These are phyloP conservation scores for Pascua guehoae DNA, from an alignment of 1,284 basidiomycete species.

Conservation along the genomic window DNA sequence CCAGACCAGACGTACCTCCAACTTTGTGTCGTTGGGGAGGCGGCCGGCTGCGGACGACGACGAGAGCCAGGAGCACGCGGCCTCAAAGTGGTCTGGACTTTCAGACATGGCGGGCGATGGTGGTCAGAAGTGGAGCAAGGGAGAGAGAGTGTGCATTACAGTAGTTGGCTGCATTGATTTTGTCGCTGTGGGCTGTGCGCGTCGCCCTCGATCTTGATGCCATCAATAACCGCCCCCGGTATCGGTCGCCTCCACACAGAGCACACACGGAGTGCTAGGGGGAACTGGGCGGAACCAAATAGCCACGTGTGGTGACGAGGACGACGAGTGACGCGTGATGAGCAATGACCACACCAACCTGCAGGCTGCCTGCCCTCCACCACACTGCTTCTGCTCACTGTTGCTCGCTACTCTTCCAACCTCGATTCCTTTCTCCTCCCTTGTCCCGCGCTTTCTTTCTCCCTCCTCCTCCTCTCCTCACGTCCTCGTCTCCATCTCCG, in stretches of 20 bases:
- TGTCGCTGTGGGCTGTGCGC: no score
- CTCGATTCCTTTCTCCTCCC: no score
- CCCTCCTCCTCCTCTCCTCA: background rate
- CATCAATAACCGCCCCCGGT: background rate
- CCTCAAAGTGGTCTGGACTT: slow-evolving; percentile 24
- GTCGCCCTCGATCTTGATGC: background rate
- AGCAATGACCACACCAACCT: no score
- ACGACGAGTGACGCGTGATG: no score
- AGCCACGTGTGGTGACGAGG: no score
- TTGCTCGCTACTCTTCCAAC: no score
- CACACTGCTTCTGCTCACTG: no score
- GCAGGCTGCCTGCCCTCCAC: no score
- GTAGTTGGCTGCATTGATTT: background rate
- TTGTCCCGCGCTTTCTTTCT: background rate
- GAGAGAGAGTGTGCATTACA: background rate
- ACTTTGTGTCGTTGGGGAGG: slow-evolving; percentile 36
- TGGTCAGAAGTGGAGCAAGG: background rate
- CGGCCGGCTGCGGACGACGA: slow-evolving; percentile 27
- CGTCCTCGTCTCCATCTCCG: background rate
- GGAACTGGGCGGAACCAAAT: background rate
- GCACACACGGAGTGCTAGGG: no score
- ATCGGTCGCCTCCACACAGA: background rate
- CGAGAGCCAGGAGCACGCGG: slow-evolving; percentile 35
- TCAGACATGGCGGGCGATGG: background rate
- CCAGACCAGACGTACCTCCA: slow-evolving; percentile 29